A percentile compares a stretch with the other conserved stretches of the same genome.
Evolutionary conservation across 2,329 filamentous ascomycete species (phyloP).

Genomic region (Fusarium beomiforme): DNA sequence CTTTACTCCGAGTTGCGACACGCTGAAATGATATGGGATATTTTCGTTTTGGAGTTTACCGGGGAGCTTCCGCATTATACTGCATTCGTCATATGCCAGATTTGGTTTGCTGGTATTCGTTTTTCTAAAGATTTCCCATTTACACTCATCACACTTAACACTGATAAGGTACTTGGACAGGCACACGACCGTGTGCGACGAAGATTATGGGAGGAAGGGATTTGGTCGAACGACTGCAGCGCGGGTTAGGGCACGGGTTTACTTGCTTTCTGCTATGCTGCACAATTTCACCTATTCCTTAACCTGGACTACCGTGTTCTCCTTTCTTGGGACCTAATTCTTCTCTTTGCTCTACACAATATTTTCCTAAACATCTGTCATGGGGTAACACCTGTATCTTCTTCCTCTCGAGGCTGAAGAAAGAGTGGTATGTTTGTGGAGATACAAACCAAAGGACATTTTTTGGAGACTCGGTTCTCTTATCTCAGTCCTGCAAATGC

Average conservation of each 20-base stretch:
- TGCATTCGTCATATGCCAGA: conserved; percentile 39
- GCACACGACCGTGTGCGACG: conserved; percentile 27
- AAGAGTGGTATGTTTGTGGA: conserved; percentile 18
- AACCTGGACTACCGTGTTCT: conserved; percentile 21
- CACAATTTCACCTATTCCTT: conserved; percentile 43
- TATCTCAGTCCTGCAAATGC: conserved; percentile 8
- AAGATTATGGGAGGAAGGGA: conserved; percentile 36
- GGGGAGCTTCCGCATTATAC: conserved; percentile 35
- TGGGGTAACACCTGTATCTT: conserved; percentile 20
- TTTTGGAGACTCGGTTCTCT: conserved; percentile 16
- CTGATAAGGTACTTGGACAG: conserved; percentile 28
- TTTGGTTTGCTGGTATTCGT: conserved; percentile 33
- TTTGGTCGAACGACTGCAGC: conserved; percentile 39
- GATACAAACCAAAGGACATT: conserved; percentile 24
- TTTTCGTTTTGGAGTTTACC: conserved; percentile 43
- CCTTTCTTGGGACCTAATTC: conserved; percentile 16
- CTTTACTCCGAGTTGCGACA: conserved; percentile 21
- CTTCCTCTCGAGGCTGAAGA: conserved; percentile 7
- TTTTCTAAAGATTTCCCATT: conserved; percentile 29
- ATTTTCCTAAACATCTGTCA: conserved; percentile 23
- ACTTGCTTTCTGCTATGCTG: conserved; percentile 46
- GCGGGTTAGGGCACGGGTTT: conserved; percentile 40
- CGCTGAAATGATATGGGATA: conserved; percentile 29
- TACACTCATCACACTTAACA: conserved; percentile 30
- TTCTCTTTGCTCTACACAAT: conserved; percentile 40